phyloP scores from a whole-genome alignment of 352 stramenopile genomes.

The Blastocystis hominis region DNA sequence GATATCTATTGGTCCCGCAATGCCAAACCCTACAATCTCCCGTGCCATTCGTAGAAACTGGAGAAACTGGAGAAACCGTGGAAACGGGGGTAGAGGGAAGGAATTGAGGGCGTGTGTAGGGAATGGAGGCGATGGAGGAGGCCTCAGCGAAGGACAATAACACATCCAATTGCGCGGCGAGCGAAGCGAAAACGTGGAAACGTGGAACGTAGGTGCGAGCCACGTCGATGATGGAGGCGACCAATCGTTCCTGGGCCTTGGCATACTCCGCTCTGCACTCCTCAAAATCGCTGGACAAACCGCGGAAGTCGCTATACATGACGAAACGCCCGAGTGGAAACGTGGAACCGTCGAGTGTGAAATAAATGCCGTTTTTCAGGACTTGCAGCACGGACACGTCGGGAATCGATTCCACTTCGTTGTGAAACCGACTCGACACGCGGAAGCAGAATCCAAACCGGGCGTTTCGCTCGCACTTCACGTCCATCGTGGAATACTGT shows the following conservation, averaged over 20 bases:
- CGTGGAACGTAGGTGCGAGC: slow-evolving; percentile 87
- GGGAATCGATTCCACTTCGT: slow-evolving; percentile 57
- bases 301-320: slow-evolving; percentile 69
- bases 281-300: slow-evolving; percentile 73
- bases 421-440: slow-evolving; percentile 54
- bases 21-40: slow-evolving; percentile 65
- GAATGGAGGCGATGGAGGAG: slow-evolving; percentile 70
- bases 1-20: slow-evolving; percentile 67
- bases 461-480: slow-evolving; percentile 51
- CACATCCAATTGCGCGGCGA: slow-evolving; percentile 84
- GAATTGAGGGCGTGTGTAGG: slow-evolving; percentile 68
- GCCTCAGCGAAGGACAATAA: slow-evolving; percentile 83
- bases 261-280: slow-evolving; percentile 79
- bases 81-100: slow-evolving; percentile 71
- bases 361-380: slow-evolving; percentile 91
- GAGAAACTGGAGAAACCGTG: slow-evolving; percentile 68
- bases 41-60: slow-evolving; percentile 48
- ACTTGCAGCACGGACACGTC: slow-evolving; percentile 70
- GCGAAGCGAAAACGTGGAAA: slow-evolving; percentile 76
- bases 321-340: neutral
- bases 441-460: slow-evolving; percentile 56
- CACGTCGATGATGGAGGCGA: slow-evolving; percentile 82
- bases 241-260: slow-evolving; percentile 75
- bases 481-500: slow-evolving; percentile 26
- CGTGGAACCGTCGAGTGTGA: slow-evolving; percentile 71